Conservation (phyloP, 2,329 filamentous ascomycete species). For the Cladosporium colombiae region DNA sequence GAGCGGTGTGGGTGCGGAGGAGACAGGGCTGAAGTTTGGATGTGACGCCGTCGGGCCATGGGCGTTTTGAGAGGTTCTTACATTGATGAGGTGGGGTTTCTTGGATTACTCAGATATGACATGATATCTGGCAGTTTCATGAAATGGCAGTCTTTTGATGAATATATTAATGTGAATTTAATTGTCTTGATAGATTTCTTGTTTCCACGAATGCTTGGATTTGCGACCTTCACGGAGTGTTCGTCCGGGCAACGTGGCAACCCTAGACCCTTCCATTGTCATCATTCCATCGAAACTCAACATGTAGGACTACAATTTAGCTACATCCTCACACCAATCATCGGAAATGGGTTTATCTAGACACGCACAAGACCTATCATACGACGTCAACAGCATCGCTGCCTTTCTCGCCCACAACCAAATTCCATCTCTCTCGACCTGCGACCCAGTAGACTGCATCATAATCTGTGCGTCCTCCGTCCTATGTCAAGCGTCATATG, state of each 20-base stretch:
- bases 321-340: not conserved
- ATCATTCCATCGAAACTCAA: not conserved
- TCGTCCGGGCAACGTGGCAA: conserved; percentile 2
- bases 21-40: conserved; percentile 30
- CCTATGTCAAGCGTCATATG: conserved; percentile 37
- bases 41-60: conserved; percentile 35
- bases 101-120: not conserved
- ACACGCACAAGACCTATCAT: not conserved
- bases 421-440: conserved; percentile 23
- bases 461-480: conserved; percentile 46
- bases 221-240: not conserved
- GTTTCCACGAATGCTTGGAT: not conserved
- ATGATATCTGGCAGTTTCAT: not conserved
- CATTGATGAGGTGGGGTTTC: conserved; percentile 16
- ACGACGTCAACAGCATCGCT: conserved; percentile 37
- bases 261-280: not conserved
- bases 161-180: not conserved
- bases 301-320: not conserved
- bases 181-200: not conserved
- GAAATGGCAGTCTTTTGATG: not conserved
- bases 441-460: conserved; percentile 39
- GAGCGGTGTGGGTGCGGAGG: conserved; percentile 27
- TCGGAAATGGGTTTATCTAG: not conserved
- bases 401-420: conserved; percentile 36
- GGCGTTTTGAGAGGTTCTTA: conserved; percentile 35